Evolutionary conservation across 306 rosid genomes (phyloP).

Genomic region (Hylodesmum podocarpum): DNA sequence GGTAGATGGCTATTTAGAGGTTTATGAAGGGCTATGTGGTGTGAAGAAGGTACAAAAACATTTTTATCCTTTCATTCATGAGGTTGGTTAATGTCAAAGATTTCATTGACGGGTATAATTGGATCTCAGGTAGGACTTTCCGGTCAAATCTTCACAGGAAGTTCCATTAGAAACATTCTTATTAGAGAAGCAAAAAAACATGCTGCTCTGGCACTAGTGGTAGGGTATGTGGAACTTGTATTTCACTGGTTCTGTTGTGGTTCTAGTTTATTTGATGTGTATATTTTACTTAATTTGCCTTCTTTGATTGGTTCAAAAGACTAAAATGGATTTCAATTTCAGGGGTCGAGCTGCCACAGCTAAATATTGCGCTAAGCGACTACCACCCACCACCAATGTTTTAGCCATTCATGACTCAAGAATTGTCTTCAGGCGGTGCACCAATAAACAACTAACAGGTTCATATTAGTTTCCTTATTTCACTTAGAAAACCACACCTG

Average conservation of each 20-base stretch:
- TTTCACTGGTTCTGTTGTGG: not conserved
- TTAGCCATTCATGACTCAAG: constrained; percentile 68
- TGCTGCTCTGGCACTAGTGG: constrained; percentile 66
- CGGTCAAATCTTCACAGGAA: constrained; percentile 62
- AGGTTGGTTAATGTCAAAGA: constrained; percentile 16
- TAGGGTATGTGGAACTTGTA: constrained; percentile 56
- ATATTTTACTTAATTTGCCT: not conserved
- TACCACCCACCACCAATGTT: constrained; percentile 67
- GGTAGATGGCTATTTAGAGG: constrained; percentile 68
- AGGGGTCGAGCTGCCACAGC: constrained; percentile 65
- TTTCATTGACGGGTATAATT: constrained; percentile 12
- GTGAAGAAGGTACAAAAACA: constrained; percentile 56
- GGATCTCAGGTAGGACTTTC: constrained; percentile 63
- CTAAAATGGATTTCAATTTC: constrained; percentile 33
- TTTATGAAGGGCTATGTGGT: constrained; percentile 63
- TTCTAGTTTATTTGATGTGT: constrained; percentile 2
- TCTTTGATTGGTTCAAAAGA: constrained; percentile 32
- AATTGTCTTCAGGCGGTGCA: constrained; percentile 63
- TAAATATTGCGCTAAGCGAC: constrained; percentile 64
- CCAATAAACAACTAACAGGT: constrained; percentile 71
- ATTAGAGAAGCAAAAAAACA: constrained; percentile 69
- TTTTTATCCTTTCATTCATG: not conserved
- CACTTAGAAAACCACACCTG: not conserved
- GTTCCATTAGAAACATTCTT: constrained; percentile 51
- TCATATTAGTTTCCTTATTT: constrained; percentile 30